Evolutionary conservation across 192 early-diverging fungal species (phyloP), one percentile per base, ranked within the genome.

Genomic region (Phycomyces nitens): DNA sequence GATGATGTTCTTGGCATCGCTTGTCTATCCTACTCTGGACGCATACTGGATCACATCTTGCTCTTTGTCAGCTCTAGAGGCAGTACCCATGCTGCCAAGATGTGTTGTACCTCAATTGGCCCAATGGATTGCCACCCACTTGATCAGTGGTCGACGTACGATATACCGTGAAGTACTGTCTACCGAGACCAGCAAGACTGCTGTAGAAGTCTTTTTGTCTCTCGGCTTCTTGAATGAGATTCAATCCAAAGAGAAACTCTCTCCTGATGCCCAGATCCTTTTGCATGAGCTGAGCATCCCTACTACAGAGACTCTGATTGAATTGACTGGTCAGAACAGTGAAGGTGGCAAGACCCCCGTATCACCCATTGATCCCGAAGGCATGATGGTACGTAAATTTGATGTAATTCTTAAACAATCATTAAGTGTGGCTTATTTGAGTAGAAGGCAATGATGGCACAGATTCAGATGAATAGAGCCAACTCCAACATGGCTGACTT

Each of bases 111-210:
- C 74, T n/a, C 38, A 66, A 44, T 54, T 75, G 1, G 49, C 50
- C 10, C 74, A 75, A 34, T 75, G 74, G 74, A 75, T 75, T 55
- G 74, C 74, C 5, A 70, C 74, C 7, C 74, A 75, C 57, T 40
- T 75, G 53, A 75, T 75, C 14, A 64, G 59, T 1, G 69, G 69
- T 27, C 60, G 74, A 58, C 64, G 74, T 4, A 75, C 74, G 0
- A 66, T 70, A 18, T 75, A 70, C 34, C 74, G 74, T 39, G 74
- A 75, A 42, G 74, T 75, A 5, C 57, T 75, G 0, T 75, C 74
- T 0, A 75, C 68, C 9, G 74, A 75, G 40, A 56, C 74, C 4
- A 70, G 68, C 42, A 52, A 56, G 4, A 75, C 53, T 0, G 74
- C 74, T 0, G 59, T 75, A 0, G 64, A 66, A 43, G 65, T 75